Evolutionary conservation across 108 stramenopile species (phyloP).

Genomic region (Nannochloropsis oceanica): DNA sequence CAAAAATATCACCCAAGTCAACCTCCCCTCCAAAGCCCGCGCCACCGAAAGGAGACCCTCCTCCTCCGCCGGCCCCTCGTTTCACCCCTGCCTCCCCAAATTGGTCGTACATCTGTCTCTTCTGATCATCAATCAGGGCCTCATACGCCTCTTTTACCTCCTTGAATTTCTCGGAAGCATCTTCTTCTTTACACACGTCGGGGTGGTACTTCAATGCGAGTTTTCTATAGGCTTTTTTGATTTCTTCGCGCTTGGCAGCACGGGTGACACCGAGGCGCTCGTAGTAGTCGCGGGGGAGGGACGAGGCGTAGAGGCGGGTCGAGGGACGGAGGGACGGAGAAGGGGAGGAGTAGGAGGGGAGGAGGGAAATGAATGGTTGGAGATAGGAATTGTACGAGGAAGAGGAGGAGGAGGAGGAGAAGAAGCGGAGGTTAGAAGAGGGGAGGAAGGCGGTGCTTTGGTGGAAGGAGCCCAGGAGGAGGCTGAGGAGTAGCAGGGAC

Average conservation of each 20-base stretch:
- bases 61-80: background rate
- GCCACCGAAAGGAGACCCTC: slow-evolving; percentile 2
- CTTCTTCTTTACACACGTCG: slow-evolving; percentile 39
- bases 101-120: slow-evolving; percentile 16
- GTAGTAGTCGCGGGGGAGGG: background rate
- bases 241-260: slow-evolving; percentile 37
- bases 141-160: background rate
- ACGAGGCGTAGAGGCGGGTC: background rate
- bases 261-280: background rate
- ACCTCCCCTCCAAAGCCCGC: slow-evolving; percentile 61
- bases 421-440: no score
- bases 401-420: no score
- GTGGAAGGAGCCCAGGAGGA: no score
- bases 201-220: slow-evolving; percentile 68
- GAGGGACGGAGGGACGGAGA: background rate
- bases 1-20: slow-evolving; percentile 88
- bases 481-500: no score
- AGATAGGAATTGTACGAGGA: no score
- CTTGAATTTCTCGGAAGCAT: background rate
- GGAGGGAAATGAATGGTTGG: background rate
- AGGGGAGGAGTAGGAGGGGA: background rate
- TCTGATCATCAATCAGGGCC: background rate
- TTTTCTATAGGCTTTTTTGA: slow-evolving; percentile 64
- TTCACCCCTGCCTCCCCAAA: slow-evolving; percentile 23
- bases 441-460: no score